These are phyloP conservation scores for Aspergillus sp. DNA, from an alignment of 2,329 filamentous ascomycete genomes.

Conservation along the genomic window DNA sequence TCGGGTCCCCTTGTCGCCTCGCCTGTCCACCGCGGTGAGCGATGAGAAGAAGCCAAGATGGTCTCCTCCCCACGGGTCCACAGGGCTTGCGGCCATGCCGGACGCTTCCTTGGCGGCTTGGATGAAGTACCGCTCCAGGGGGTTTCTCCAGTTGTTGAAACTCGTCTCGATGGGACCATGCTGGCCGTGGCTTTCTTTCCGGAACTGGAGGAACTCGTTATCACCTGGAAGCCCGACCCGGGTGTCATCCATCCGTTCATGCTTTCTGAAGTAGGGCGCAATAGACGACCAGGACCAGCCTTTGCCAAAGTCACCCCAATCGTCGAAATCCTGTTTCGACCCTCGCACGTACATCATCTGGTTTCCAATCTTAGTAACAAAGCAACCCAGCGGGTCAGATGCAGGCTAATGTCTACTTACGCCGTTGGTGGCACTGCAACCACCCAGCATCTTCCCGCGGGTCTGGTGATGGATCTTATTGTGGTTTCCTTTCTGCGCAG, in stretches of 20 bases:
- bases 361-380: too few relatives aligned
- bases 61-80: constrained; percentile 32
- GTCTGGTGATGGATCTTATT: constrained; percentile 9
- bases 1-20: constrained; percentile 23
- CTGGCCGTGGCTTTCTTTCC: not conserved
- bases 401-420: constrained; percentile 18
- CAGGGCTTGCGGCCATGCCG: constrained; percentile 1
- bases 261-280: constrained; percentile 3
- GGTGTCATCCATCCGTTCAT: constrained; percentile 2
- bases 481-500: constrained; percentile 2
- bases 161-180: constrained; percentile 4
- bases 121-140: constrained; percentile 6
- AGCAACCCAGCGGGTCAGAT: too few relatives aligned
- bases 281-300: constrained; percentile 7
- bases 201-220: not conserved
- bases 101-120: constrained; percentile 3
- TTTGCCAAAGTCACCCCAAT: constrained; percentile 7
- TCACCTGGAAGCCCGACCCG: not conserved
- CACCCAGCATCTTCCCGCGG: constrained; percentile 16
- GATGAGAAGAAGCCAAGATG: constrained; percentile 34
- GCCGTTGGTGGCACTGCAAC: constrained; percentile 14
- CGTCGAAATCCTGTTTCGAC: constrained; percentile 26
- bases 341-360: constrained; percentile 38
- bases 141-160: constrained; percentile 9
- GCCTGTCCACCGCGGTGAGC: constrained; percentile 29